Evolutionary conservation across 805 yeast genomes (phyloP).

Genomic region (Starmera amethionina): DNA sequence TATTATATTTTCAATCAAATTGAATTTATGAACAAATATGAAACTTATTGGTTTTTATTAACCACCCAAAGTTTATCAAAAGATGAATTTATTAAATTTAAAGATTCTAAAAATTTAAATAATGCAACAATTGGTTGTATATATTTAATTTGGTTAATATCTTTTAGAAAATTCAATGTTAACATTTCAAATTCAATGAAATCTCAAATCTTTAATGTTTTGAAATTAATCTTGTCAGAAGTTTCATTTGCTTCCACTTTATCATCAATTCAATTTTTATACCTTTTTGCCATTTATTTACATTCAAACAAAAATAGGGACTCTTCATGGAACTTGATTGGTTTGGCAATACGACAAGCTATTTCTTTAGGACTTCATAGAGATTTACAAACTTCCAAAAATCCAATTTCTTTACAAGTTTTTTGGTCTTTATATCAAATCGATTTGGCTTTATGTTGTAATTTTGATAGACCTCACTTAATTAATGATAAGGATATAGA

Average conservation of each 20-base stretch:
- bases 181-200: conserved; percentile 8
- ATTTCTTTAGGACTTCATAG: conserved; percentile 39
- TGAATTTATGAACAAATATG: conserved; percentile 24
- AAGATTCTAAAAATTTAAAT: conserved; percentile 5
- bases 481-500: conserved; percentile 35
- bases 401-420: conserved; percentile 22
- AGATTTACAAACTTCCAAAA: conserved; percentile 18
- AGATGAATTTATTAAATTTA: conserved; percentile 1
- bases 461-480: conserved; percentile 37
- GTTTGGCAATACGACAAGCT: conserved; percentile 37
- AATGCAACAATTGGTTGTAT: conserved; percentile 29
- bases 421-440: conserved; percentile 34
- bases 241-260: conserved; percentile 33
- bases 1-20: conserved; percentile 29
- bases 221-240: conserved; percentile 32
- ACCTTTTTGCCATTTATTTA: conserved; percentile 32
- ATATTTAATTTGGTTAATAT: conserved; percentile 32
- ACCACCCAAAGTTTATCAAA: background rate
- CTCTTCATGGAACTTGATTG: conserved; percentile 37
- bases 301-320: conserved; percentile 37
- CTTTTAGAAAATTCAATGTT: conserved; percentile 15
- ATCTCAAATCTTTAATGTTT: conserved; percentile 27
- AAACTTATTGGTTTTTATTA: conserved; percentile 26
- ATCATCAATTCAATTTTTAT: conserved; percentile 33
- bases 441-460: conserved; percentile 31